These are phyloP conservation scores for Tolypocladium guangdongense DNA, from an alignment of 2,329 filamentous ascomycete genomes.

Conservation along the genomic window DNA sequence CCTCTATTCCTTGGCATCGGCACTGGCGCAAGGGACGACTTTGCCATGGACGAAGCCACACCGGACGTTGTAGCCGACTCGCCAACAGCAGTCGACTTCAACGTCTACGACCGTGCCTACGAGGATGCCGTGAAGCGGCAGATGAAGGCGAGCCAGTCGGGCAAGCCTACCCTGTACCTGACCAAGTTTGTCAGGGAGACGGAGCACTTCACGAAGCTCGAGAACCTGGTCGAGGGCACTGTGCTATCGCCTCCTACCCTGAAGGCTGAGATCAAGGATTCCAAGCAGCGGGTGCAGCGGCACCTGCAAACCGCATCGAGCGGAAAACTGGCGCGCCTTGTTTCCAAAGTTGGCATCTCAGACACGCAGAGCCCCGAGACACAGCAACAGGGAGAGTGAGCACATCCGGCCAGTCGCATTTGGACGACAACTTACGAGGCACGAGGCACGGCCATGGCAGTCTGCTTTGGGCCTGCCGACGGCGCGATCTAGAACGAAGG, in stretches of 20 bases:
- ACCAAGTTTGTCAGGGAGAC: conserved; percentile 37
- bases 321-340: conserved; percentile 6
- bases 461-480: neutral
- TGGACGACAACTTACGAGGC: neutral
- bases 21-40: conserved; percentile 43
- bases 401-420: neutral
- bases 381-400: neutral
- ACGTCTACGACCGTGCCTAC: conserved; percentile 84
- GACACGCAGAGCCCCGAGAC: conserved; percentile 1
- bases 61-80: conserved; percentile 64
- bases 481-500: neutral
- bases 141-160: conserved; percentile 40
- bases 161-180: conserved; percentile 34
- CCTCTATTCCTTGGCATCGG: conserved; percentile 69
- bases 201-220: conserved; percentile 26
- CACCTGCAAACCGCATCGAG: neutral
- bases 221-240: conserved; percentile 24
- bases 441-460: neutral
- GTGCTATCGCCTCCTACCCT: conserved; percentile 5
- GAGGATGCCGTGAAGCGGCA: conserved; percentile 63
- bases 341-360: conserved; percentile 6
- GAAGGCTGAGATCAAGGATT: conserved; percentile 6
- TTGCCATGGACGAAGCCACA: conserved; percentile 25
- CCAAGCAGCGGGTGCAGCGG: conserved; percentile 3
- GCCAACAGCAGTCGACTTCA: conserved; percentile 71